Conservation (phyloP, 495 filamentous ascomycete genomes). For the Penicillium lagena region DNA sequence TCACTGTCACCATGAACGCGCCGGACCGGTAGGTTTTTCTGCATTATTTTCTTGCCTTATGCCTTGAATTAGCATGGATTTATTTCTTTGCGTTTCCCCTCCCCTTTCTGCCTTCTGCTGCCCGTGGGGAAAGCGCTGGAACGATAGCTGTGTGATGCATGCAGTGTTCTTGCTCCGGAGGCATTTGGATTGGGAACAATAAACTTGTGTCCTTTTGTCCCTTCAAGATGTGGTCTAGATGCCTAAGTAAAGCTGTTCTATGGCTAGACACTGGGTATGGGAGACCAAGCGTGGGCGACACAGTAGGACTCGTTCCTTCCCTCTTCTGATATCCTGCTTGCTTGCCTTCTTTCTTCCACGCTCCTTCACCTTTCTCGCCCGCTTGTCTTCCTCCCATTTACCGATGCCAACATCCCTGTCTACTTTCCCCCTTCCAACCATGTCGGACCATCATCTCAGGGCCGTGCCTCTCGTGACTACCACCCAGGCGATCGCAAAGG, state of each 20-base stretch:
- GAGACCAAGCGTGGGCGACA: too few species aligned
- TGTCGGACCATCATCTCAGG: too few species aligned
- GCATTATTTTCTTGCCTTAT: slow-evolving; percentile 1
- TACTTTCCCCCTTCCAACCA: too few species aligned
- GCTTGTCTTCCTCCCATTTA: not conserved
- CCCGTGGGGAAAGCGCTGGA: not conserved
- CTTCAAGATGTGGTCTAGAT: too few species aligned
- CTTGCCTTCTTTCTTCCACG: not conserved
- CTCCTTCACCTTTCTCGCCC: not conserved
- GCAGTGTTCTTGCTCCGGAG: too few species aligned
- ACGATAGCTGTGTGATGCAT: too few species aligned
- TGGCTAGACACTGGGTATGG: too few species aligned
- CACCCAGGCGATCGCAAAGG: slow-evolving; percentile 8
- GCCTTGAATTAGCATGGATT: not conserved
- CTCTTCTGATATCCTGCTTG: not conserved
- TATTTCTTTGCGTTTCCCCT: not conserved
- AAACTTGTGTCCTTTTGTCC: too few species aligned
- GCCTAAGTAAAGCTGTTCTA: too few species aligned
- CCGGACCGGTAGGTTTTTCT: slow-evolving; percentile 52
- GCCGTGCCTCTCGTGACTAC: not conserved
- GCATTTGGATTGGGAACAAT: too few species aligned
- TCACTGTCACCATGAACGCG: slow-evolving; percentile 56
- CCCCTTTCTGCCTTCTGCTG: not conserved
- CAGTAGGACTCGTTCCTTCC: not conserved
- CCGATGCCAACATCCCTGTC: too few species aligned